A percentile compares a stretch with the other conserved stretches of the same genome.
These are phyloP conservation scores for Zanthoxylum bungeanum DNA, from an alignment of 345 rosid species.

Conservation along the genomic window DNA sequence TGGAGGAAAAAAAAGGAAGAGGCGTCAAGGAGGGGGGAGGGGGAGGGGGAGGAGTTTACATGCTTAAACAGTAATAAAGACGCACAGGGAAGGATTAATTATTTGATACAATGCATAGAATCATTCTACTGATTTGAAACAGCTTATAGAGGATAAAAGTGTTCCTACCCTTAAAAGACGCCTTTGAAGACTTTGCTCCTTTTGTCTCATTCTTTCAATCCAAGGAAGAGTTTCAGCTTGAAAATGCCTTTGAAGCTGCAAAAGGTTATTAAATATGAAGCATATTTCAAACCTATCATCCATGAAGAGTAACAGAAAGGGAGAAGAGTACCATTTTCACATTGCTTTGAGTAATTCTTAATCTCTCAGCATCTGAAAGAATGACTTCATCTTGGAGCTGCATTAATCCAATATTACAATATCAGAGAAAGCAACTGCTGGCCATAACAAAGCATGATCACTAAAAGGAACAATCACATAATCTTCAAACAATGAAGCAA, in stretches of 20 bases:
- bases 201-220: constrained; percentile 86
- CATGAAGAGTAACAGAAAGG: background rate
- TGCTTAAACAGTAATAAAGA: background rate
- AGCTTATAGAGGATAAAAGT: background rate
- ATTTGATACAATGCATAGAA: background rate
- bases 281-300: constrained; percentile 13
- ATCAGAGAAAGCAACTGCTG: constrained; percentile 5
- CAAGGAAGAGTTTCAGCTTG: constrained; percentile 92
- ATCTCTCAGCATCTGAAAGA: constrained; percentile 89
- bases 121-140: background rate
- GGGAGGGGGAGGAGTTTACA: background rate
- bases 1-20: background rate
- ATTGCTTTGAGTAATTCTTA: constrained; percentile 79
- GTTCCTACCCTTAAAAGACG: constrained; percentile 77
- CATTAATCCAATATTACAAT: constrained; percentile 21
- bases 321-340: constrained; percentile 67
- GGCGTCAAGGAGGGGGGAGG: background rate
- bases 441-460: background rate
- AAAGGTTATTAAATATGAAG: constrained; percentile 11
- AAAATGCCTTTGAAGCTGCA: constrained; percentile 96
- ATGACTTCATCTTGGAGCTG: constrained; percentile 77
- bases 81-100: background rate
- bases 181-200: constrained; percentile 93
- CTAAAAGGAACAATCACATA: background rate
- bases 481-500: background rate